These are phyloP conservation scores for Phytophthora niederhauseri DNA, from an alignment of 352 stramenopile genomes.

Conservation along the genomic window DNA sequence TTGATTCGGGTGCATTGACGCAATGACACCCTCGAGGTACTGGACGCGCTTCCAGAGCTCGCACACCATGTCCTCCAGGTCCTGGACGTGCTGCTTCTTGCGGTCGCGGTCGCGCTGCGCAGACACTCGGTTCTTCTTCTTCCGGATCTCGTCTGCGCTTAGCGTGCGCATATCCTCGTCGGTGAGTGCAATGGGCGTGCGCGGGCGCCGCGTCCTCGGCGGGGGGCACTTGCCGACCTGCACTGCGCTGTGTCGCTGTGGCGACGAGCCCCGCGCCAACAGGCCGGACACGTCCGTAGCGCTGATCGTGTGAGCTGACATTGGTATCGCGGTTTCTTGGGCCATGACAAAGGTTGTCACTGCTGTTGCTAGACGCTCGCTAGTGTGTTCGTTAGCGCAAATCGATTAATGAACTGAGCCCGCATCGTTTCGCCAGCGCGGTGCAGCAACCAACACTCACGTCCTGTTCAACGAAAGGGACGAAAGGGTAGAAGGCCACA, in stretches of 20 bases:
- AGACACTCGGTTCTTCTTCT: slow-evolving; percentile 74
- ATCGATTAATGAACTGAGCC: slow-evolving; percentile 27
- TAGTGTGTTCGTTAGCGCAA: slow-evolving; percentile 20
- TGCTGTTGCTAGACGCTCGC: not conserved
- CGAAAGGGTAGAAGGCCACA: slow-evolving; percentile 1
- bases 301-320: slow-evolving; percentile 32
- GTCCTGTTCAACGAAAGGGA: slow-evolving; percentile 1
- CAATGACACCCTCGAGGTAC: slow-evolving; percentile 59
- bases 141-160: slow-evolving; percentile 54
- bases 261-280: slow-evolving; percentile 30
- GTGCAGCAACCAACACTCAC: slow-evolving; percentile 37
- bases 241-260: slow-evolving; percentile 26
- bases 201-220: slow-evolving; percentile 40
- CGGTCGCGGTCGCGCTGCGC: slow-evolving; percentile 61
- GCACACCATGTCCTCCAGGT: slow-evolving; percentile 61
- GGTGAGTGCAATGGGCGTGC: slow-evolving; percentile 53
- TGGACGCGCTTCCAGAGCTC: slow-evolving; percentile 66
- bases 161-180: slow-evolving; percentile 51
- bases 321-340: slow-evolving; percentile 22
- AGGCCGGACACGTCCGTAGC: slow-evolving; percentile 35
- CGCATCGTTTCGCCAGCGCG: not conserved
- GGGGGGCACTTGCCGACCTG: slow-evolving; percentile 37
- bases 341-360: slow-evolving; percentile 20
- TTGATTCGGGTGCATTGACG: slow-evolving; percentile 42
- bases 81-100: slow-evolving; percentile 59